phyloP scores from a whole-genome alignment of 805 yeast genomes.

The Ogataea methanolica region DNA sequence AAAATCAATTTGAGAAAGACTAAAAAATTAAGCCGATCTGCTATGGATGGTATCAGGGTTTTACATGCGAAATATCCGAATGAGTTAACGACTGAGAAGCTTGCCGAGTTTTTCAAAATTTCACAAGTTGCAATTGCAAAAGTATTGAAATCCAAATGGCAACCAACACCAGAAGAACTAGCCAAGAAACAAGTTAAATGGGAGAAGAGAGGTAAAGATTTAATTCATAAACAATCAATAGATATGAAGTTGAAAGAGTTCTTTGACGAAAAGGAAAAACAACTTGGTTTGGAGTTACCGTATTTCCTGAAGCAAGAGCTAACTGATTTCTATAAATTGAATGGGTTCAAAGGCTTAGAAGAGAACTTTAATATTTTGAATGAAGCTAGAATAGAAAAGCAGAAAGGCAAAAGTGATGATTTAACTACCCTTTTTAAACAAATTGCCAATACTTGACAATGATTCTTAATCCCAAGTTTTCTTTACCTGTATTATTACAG shows the following conservation, averaged over 20 bases:
- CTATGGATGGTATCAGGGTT: conserved; percentile 59
- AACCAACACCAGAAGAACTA: conserved; percentile 55
- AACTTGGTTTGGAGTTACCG: conserved; percentile 27
- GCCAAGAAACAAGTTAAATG: conserved; percentile 46
- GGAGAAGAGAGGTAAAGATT: conserved; percentile 41
- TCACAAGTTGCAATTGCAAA: conserved; percentile 83
- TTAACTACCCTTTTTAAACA: background rate
- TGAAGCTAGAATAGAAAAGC: conserved; percentile 16
- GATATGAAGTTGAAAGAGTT: conserved; percentile 24
- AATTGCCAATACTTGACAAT: background rate
- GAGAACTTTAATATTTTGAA: conserved; percentile 21
- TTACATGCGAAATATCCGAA: conserved; percentile 57
- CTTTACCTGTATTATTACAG: too few species aligned
- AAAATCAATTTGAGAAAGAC: conserved; percentile 62
- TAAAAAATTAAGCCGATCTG: conserved; percentile 60
- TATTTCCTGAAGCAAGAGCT: conserved; percentile 25
- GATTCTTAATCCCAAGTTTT: too few species aligned
- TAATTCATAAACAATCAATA: conserved; percentile 18
- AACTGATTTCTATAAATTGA: conserved; percentile 15
- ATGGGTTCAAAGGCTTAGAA: conserved; percentile 21
- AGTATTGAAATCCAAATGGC: conserved; percentile 74
- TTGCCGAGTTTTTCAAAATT: conserved; percentile 61
- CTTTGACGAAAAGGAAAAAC: conserved; percentile 24
- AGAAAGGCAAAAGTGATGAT: conserved; percentile 1
- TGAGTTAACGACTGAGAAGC: conserved; percentile 46